Base-by-base conservation (phyloP, 768 basidiomycete genomes). In the Leucocoprinus birnbaumii region DNA sequence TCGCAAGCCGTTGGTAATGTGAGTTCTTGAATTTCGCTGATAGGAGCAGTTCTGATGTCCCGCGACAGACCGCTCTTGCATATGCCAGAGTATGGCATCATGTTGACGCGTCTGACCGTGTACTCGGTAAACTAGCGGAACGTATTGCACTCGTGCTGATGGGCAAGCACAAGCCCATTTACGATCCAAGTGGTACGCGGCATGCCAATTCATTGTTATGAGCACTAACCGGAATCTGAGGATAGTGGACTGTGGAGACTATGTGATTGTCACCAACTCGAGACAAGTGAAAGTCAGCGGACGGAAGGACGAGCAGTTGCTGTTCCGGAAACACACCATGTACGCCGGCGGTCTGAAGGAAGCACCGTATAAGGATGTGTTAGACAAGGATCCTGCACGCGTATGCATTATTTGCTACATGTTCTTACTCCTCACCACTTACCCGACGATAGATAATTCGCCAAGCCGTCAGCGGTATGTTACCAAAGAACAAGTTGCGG, bases 131-230 rank as follows among this genome's bases (percentile, higher is more conserved):
- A 77, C 81, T 98, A 9, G 95, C 97, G 5, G 87, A 91, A 63
- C 82, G 93, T 34, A 97, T 99, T 62, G 96, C 97, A 2, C 82
- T 92, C 55, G 94, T 94, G 27, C 80, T 99, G 44, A 98, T 98
- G 96, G 97, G 96, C 66, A 99, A 98, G 73, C 94, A 98, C 71
- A 99, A 98, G 67, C 95, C 96, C 5, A 92, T 95, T 38, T 98
- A 91, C 64, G 94, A 98, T 71, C 93, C 92, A 9, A 81, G 87
- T 60, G 83, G 96, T 94, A 58, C 56, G 87, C 73, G 6, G 38
- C 27, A 11, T 56, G 25, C 4, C 16, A 16, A 27, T 21, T 31
- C 6, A 37, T 26, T 50, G 5, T 18, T 45, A 3, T 55, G 16
- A 54, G 13, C 31, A 16, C 48, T n/a, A n/a, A n/a, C n/a, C n/a